Evolutionary conservation across 139 green algal genomes (phyloP).

Genomic region (Pleodorina starrii): DNA sequence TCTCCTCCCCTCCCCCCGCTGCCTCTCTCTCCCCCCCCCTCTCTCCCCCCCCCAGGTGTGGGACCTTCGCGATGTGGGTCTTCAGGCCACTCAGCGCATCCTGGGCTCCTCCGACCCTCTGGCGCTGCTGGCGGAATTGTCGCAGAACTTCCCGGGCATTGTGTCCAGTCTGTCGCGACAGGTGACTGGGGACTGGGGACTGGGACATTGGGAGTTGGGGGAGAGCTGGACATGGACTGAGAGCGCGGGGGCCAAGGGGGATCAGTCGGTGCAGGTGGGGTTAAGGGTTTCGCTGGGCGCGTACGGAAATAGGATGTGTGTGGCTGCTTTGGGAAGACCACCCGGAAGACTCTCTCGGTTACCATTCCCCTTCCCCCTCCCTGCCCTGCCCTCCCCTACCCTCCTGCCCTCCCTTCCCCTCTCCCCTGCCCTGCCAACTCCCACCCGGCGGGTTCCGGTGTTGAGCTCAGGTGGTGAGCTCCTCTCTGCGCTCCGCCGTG

Average conservation of each 20-base stretch:
- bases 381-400: background rate
- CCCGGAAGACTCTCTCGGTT: too few relatives aligned
- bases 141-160: slow-evolving; percentile 90
- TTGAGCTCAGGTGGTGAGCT: slow-evolving; percentile 50
- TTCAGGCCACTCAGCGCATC: slow-evolving; percentile 89
- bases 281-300: too few relatives aligned
- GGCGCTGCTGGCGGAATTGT: slow-evolving; percentile 81
- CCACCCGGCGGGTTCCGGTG: background rate
- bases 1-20: too few relatives aligned
- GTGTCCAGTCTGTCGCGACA: slow-evolving; percentile 71
- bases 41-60: slow-evolving; percentile 71
- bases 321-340: too few relatives aligned
- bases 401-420: background rate
- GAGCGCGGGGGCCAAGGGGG: too few relatives aligned
- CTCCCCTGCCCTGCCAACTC: background rate
- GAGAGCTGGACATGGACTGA: too few relatives aligned
- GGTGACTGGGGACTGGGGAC: too few relatives aligned
- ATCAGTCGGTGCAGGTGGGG: too few relatives aligned
- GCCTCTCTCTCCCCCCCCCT: background rate
- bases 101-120: slow-evolving; percentile 80
- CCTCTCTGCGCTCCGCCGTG: slow-evolving; percentile 57
- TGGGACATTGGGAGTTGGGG: too few relatives aligned
- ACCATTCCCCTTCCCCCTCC: too few relatives aligned
- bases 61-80: slow-evolving; percentile 90
- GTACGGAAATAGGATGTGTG: too few relatives aligned